These are phyloP conservation scores for Cryptomeria japonica DNA, from an alignment of 75 land plant species.

Conservation along the genomic window DNA sequence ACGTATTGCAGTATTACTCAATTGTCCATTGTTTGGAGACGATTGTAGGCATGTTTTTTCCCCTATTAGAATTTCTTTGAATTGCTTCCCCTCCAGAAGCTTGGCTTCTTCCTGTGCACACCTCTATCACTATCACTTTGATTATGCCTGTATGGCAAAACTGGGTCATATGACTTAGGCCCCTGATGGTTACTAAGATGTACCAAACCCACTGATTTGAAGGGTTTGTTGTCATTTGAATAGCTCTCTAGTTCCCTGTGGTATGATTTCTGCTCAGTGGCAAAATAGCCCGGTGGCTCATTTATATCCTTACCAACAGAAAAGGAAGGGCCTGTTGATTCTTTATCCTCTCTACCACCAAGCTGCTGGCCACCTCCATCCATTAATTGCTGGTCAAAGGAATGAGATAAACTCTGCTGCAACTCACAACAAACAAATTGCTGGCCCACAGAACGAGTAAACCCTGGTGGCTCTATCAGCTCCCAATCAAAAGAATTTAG, in stretches of 20 bases:
- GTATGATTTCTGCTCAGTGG: neutral
- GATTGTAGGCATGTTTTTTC: neutral
- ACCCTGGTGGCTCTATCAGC: neutral
- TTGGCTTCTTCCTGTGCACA: neutral
- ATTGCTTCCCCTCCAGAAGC: neutral
- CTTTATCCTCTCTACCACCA: neutral
- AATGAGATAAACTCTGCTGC: neutral
- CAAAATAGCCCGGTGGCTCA: neutral
- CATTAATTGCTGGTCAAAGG: neutral
- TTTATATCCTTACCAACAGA: neutral
- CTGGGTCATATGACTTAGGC: neutral
- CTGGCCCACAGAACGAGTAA: neutral
- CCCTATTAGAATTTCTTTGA: neutral
- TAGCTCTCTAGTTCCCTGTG: too few relatives aligned
- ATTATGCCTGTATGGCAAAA: neutral
- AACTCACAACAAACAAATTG: neutral
- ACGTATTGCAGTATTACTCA: neutral
- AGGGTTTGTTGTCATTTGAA: too few relatives aligned
- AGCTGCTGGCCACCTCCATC: neutral
- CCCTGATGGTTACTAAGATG: neutral
- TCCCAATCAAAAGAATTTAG: neutral
- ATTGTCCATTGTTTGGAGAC: neutral
- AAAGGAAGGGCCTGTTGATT: neutral
- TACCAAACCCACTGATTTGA: too few relatives aligned
- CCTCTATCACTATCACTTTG: neutral